Percentiles rank a stretch among this genome's conserved stretches.
Conservation (phyloP, 106 monocot genomes). For the Dendrobium huoshanense region DNA sequence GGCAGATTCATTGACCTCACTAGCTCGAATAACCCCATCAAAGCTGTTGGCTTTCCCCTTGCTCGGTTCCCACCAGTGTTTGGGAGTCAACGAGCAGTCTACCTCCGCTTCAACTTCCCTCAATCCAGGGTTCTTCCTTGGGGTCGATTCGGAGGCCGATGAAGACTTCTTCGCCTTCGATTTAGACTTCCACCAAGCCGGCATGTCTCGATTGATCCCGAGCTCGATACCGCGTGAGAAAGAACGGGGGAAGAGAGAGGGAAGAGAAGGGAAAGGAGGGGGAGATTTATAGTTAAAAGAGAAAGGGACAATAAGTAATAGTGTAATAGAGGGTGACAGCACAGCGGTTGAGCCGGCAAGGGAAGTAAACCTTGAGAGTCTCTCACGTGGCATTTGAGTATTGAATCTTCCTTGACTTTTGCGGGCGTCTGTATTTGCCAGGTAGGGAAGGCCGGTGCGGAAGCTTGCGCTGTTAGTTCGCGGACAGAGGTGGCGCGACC, state of each 20-base stretch:
- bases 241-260: not conserved
- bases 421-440: not conserved
- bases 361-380: not conserved
- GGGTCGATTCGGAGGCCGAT: not conserved
- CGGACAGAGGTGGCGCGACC: too few relatives aligned
- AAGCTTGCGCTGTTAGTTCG: too few relatives aligned
- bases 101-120: not conserved
- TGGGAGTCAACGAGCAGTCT: slow-evolving; percentile 5
- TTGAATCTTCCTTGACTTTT: slow-evolving; percentile 2
- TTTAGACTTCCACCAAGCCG: slow-evolving; percentile 55
- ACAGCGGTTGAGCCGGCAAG: not conserved
- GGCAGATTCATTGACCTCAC: not conserved
- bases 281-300: too few relatives aligned
- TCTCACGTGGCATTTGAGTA: not conserved
- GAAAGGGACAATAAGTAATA: not conserved
- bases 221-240: not conserved
- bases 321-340: not conserved
- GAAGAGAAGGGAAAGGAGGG: not conserved
- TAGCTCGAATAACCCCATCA: slow-evolving; percentile 4
- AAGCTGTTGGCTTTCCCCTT: slow-evolving; percentile 43
- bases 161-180: slow-evolving; percentile 9
- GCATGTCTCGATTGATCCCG: slow-evolving; percentile 26
- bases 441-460: not conserved
- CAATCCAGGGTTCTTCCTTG: not conserved
- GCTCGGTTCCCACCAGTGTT: not conserved